phyloP scores from a whole-genome alignment of 257 asterid species.

The Fraxinus quadrangulata region DNA sequence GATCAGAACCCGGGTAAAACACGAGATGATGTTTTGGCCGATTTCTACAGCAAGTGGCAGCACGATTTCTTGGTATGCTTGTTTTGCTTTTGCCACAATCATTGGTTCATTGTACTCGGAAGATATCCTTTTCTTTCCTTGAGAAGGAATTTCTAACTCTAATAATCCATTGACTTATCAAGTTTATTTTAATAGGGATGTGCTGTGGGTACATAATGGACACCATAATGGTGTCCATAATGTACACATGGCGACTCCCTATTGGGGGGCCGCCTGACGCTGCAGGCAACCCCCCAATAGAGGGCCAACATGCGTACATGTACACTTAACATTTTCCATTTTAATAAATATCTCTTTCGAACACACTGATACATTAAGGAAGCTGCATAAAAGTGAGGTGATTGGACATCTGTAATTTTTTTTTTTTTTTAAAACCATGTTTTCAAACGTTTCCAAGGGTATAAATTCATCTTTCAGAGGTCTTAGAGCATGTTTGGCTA shows the following conservation, averaged over 20 bases:
- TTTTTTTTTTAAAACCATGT: background rate
- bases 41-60: constrained; percentile 88
- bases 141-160: background rate
- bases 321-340: too few relatives aligned
- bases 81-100: background rate
- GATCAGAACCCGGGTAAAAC: constrained; percentile 73
- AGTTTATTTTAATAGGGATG: background rate
- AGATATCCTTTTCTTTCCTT: background rate
- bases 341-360: background rate
- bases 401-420: background rate
- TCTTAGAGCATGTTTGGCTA: background rate
- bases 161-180: background rate
- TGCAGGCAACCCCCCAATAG: too few relatives aligned
- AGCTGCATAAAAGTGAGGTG: background rate
- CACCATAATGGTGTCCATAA: too few relatives aligned
- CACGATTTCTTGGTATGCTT: constrained; percentile 76
- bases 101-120: background rate
- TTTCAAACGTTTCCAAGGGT: background rate
- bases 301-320: too few relatives aligned
- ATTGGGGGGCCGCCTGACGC: too few relatives aligned
- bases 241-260: too few relatives aligned
- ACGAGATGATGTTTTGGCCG: constrained; percentile 76
- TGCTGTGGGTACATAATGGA: too few relatives aligned
- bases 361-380: background rate
- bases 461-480: background rate